These are phyloP conservation scores for Tetrahymena borealis DNA, from an alignment of 73 alveolate species.

Conservation along the genomic window DNA sequence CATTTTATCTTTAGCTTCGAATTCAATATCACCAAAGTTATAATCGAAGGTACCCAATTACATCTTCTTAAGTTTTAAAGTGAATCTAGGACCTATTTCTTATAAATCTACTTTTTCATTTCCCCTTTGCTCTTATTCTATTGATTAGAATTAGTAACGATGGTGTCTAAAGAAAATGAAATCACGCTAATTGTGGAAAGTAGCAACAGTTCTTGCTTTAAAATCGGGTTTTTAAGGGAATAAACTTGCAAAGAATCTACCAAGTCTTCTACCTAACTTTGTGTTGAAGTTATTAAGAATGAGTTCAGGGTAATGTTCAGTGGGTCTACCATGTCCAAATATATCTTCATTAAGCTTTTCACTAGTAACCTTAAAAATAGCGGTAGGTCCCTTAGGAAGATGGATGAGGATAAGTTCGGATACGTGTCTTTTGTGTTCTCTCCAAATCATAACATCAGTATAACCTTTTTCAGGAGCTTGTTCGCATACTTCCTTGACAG, in stretches of 20 bases:
- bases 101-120: constrained; percentile 27
- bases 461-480: constrained; percentile 78
- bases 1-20: constrained; percentile 32
- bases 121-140: background rate
- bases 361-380: constrained; percentile 87
- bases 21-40: constrained; percentile 37
- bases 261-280: constrained; percentile 92
- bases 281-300: constrained; percentile 92
- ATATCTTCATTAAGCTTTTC: constrained; percentile 80
- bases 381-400: constrained; percentile 98
- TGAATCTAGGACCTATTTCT: constrained; percentile 47
- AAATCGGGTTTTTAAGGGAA: constrained; percentile 73
- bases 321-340: constrained; percentile 76
- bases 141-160: constrained; percentile 19
- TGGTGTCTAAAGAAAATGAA: constrained; percentile 43
- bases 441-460: constrained; percentile 84
- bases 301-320: constrained; percentile 93
- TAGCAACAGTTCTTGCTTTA: constrained; percentile 39
- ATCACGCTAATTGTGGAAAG: constrained; percentile 44
- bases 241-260: constrained; percentile 89
- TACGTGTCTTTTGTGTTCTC: constrained; percentile 89
- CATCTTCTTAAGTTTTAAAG: constrained; percentile 19
- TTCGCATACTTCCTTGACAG: constrained; percentile 81
- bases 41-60: constrained; percentile 28
- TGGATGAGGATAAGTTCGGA: constrained; percentile 80